These are phyloP conservation scores for maize (Zea mays) DNA, from an alignment of 176 grass and related monocot genomes.

Conservation along the genomic window Zm-B73-REFERENCE-NAM-5.0 NC_050105.1:13679001-13679500, in stretches of 20 bases:
- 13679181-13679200: constrained; percentile 96
- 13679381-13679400: constrained; percentile 59
- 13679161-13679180: constrained; percentile 88
- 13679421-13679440: constrained; percentile 37
- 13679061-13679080: constrained; percentile 70
- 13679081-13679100: constrained; percentile 71
- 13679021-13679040: constrained; percentile 91
- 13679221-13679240: neutral
- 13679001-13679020: constrained; percentile 55
- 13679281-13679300: constrained; percentile 44
- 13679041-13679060: constrained; percentile 84
- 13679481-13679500: constrained; percentile 32
- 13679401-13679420: constrained; percentile 35
- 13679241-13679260: constrained; percentile 1
- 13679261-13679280: neutral
- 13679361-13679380: constrained; percentile 56
- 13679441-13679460: constrained; percentile 26
- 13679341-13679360: constrained; percentile 84
- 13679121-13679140: constrained; percentile 54
- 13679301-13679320: constrained; percentile 82
- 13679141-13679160: constrained; percentile 81
- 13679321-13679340: constrained; percentile 88
- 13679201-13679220: constrained; percentile 64
- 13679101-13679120: constrained; percentile 85
- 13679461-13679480: constrained; percentile 54